Conservation (phyloP, 2,329 filamentous ascomycete species). For the Hypoxylon sp. region DNA sequence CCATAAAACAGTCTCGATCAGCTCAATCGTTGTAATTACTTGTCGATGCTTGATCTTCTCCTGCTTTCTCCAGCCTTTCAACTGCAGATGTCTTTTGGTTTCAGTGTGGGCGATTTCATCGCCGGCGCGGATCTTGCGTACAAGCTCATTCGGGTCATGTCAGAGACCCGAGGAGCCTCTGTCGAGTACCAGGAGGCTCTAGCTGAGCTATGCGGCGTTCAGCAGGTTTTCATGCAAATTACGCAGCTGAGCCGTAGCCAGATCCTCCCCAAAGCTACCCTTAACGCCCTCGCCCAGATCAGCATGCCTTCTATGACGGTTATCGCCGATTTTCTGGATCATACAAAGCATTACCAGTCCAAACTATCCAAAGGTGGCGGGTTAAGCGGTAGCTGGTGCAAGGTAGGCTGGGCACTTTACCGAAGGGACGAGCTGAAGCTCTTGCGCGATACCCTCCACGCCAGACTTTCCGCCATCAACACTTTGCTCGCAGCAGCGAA, state of each 20-base stretch:
- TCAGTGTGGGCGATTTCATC: constrained; percentile 43
- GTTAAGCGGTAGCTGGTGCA: constrained; percentile 2
- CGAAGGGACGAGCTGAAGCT: constrained; percentile 3
- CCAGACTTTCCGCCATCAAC: constrained; percentile 4
- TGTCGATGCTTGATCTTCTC: too few species aligned
- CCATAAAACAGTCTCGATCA: too few species aligned
- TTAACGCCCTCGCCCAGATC: constrained; percentile 22
- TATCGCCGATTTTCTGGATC: constrained; percentile 22
- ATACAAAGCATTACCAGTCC: constrained; percentile 15
- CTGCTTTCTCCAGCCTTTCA: too few species aligned
- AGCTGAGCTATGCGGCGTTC: constrained; percentile 37
- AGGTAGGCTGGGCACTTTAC: constrained; percentile 5
- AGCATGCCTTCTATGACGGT: constrained; percentile 19
- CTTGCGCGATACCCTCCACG: constrained; percentile 2
- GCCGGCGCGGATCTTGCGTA: constrained; percentile 41
- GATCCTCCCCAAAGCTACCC: constrained; percentile 10
- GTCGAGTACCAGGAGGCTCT: constrained; percentile 40
- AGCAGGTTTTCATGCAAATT: constrained; percentile 32
- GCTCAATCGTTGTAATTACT: too few species aligned
- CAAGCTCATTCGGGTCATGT: constrained; percentile 41
- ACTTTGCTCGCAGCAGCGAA: constrained; percentile 2
- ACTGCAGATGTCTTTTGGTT: constrained; percentile 43
- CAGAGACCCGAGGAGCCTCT: constrained; percentile 36
- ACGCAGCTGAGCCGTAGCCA: constrained; percentile 12
- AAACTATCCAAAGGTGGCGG: neutral